A percentile compares a stretch with the other conserved stretches of the same genome.
phyloP scores from a whole-genome alignment of 495 filamentous ascomycete species.

The Xylaria flabelliformis region DNA sequence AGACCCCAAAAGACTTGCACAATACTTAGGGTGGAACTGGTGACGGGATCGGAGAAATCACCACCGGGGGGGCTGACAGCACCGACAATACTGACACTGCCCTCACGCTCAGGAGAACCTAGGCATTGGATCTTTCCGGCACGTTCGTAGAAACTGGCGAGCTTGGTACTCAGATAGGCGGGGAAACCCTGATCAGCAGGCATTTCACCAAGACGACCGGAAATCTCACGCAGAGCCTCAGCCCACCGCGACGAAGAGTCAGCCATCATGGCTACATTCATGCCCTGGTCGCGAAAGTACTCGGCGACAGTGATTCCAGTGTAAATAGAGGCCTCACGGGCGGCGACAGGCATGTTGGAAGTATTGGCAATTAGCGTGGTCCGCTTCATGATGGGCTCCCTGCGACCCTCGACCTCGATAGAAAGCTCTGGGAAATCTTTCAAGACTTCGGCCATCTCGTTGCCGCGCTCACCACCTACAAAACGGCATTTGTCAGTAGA shows the following conservation, averaged over 20 bases:
- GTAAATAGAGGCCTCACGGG: slow-evolving; percentile 98
- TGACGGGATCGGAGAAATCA: slow-evolving; percentile 99
- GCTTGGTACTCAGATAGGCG: slow-evolving; percentile 93
- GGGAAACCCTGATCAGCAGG: slow-evolving; percentile 99
- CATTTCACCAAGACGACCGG: slow-evolving; percentile 99
- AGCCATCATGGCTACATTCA: slow-evolving; percentile 99
- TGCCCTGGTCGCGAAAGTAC: slow-evolving; percentile 98
- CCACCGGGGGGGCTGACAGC: slow-evolving; percentile 97
- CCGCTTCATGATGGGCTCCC: slow-evolving; percentile 99
- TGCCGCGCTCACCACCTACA: slow-evolving; percentile 82
- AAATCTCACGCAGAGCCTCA: slow-evolving; percentile 97
- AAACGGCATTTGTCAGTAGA: neutral
- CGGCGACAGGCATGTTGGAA: slow-evolving; percentile 99
- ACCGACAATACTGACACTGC: slow-evolving; percentile 96
- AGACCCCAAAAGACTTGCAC: slow-evolving; percentile 99
- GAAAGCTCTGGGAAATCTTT: slow-evolving; percentile 99
- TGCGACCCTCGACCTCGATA: slow-evolving; percentile 87
- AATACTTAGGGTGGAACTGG: slow-evolving; percentile 90
- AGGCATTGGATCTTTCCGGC: slow-evolving; percentile 85
- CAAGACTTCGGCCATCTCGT: slow-evolving; percentile 99
- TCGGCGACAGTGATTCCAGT: slow-evolving; percentile 98
- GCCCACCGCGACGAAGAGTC: slow-evolving; percentile 99
- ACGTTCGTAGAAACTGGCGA: slow-evolving; percentile 99
- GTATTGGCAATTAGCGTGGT: slow-evolving; percentile 98
- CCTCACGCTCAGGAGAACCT: slow-evolving; percentile 84